Percentiles rank a stretch among this genome's conserved stretches.
These are phyloP conservation scores for Clitoria ternatea DNA, from an alignment of 306 rosid genomes.

Conservation along the genomic window DNA sequence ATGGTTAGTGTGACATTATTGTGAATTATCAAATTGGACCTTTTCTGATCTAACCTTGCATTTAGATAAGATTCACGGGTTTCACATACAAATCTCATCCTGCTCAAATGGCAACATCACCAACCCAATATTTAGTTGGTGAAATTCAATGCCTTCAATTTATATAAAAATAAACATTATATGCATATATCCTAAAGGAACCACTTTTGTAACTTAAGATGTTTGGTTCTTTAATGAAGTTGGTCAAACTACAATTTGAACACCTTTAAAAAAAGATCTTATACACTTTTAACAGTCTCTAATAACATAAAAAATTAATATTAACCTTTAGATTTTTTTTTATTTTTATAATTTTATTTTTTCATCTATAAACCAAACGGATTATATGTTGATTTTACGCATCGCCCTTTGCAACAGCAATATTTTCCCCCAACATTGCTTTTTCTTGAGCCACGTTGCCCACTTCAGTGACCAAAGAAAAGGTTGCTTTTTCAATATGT, in stretches of 20 bases:
- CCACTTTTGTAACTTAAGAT: too few relatives aligned
- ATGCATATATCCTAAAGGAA: too few relatives aligned
- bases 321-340: too few relatives aligned
- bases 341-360: too few relatives aligned
- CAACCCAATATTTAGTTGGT: constrained; percentile 10
- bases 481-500: constrained; percentile 21
- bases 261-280: too few relatives aligned
- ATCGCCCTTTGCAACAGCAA: constrained; percentile 1
- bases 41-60: constrained; percentile 28
- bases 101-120: constrained; percentile 29
- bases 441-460: constrained; percentile 38
- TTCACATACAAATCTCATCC: constrained; percentile 9
- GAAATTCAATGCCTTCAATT: too few relatives aligned
- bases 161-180: neutral
- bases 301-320: too few relatives aligned
- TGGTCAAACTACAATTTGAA: too few relatives aligned
- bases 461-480: constrained; percentile 34
- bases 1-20: neutral
- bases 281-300: too few relatives aligned
- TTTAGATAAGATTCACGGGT: constrained; percentile 36
- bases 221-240: too few relatives aligned
- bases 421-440: neutral
- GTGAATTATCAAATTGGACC: constrained; percentile 7
- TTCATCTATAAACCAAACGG: too few relatives aligned
- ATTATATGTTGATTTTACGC: too few relatives aligned